These are phyloP conservation scores for Candida rishiriensis DNA, from an alignment of 805 yeast species.

Conservation along the genomic window DNA sequence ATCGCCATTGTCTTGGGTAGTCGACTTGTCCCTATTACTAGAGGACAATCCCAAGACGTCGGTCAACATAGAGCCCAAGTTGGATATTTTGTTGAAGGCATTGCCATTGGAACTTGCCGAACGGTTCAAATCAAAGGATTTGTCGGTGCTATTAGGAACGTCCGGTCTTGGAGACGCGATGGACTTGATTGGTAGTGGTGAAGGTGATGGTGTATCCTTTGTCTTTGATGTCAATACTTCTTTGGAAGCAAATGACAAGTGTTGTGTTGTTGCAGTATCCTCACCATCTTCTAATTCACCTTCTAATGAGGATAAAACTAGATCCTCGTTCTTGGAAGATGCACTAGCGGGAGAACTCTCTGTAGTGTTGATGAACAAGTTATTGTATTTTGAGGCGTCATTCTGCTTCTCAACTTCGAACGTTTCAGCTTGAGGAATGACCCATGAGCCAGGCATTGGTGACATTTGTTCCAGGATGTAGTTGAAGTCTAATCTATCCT, in stretches of 20 bases:
- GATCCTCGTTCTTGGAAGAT: slow-evolving; percentile 1
- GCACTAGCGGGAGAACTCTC: slow-evolving; percentile 17
- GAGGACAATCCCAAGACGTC: slow-evolving; percentile 11
- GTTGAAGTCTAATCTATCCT: slow-evolving; percentile 21
- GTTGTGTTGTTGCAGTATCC: neutral
- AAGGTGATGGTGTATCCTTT: neutral
- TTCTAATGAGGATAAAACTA: slow-evolving; percentile 9
- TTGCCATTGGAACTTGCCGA: neutral
- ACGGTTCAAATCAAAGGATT: neutral
- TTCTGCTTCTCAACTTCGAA: slow-evolving; percentile 6
- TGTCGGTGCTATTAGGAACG: neutral
- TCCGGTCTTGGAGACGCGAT: slow-evolving; percentile 2
- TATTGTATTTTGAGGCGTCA: slow-evolving; percentile 4
- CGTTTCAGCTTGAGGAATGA: slow-evolving; percentile 10
- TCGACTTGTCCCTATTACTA: neutral
- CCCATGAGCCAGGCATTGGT: slow-evolving; percentile 30
- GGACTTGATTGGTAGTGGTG: neutral
- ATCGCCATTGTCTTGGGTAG: neutral
- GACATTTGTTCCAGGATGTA: slow-evolving; percentile 23
- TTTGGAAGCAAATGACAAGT: neutral
- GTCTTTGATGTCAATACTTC: neutral
- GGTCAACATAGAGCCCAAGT: slow-evolving; percentile 9
- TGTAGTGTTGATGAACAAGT: slow-evolving; percentile 11
- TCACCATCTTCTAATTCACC: slow-evolving; percentile 14
- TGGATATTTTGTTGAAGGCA: slow-evolving; percentile 5